These are phyloP conservation scores for Botrytis sinoallii DNA, from an alignment of 2,329 filamentous ascomycete species.

Conservation along the genomic window DNA sequence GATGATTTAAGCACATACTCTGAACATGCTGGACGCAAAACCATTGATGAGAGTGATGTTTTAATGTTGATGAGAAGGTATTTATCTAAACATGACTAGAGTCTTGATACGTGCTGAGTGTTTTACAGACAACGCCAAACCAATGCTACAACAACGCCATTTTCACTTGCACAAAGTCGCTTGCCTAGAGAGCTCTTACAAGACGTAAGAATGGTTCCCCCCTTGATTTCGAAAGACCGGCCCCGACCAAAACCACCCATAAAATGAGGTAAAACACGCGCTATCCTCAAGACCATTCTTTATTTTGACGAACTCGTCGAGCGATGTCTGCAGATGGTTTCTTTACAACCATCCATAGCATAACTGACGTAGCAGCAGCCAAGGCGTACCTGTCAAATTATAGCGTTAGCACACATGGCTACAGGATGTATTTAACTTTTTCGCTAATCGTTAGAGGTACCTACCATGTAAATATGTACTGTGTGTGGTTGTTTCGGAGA, in stretches of 20 bases:
- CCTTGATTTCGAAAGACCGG: conserved; percentile 46
- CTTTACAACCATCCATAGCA: conserved; percentile 94
- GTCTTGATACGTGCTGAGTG: conserved; percentile 35
- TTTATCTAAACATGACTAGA: not conserved
- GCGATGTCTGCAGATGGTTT: conserved; percentile 74
- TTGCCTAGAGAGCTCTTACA: conserved; percentile 80
- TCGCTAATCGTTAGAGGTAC: conserved; percentile 36
- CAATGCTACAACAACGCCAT: conserved; percentile 67
- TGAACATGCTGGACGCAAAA: conserved; percentile 76
- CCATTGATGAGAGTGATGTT: conserved; percentile 82
- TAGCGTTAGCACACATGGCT: not conserved
- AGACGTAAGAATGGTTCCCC: conserved; percentile 70
- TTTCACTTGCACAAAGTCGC: conserved; percentile 80
- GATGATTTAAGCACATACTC: conserved; percentile 79
- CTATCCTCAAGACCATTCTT: conserved; percentile 60
- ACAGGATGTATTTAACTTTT: not conserved
- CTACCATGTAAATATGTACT: conserved; percentile 99
- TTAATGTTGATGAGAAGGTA: conserved; percentile 80
- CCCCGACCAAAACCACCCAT: not conserved
- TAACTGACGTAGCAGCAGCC: conserved; percentile 79
- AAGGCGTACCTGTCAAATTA: conserved; percentile 70
- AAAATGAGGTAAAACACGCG: conserved; percentile 44
- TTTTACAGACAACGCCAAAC: conserved; percentile 71
- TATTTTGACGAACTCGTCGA: conserved; percentile 72
- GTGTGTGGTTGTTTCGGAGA: conserved; percentile 90